Conservation (phyloP, 129 eudicot species). For the Helichrysum umbraculigerum region DNA sequence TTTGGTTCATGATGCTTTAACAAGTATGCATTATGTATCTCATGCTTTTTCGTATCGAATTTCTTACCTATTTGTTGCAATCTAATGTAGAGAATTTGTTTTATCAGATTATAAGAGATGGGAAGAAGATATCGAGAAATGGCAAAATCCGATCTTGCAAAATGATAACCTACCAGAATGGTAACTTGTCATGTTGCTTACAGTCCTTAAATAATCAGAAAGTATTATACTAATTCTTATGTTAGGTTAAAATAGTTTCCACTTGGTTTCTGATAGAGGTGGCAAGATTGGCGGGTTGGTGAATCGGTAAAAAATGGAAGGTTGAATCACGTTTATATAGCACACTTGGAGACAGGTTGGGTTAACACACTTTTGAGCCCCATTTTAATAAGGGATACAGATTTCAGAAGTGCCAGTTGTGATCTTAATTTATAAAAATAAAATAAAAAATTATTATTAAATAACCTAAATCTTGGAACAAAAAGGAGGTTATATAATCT, state of each 20-base stretch:
- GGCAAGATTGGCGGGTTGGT: not conserved
- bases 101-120: conserved; percentile 78
- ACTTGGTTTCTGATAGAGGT: not conserved
- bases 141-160: conserved; percentile 87
- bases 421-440: not conserved
- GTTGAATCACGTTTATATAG: not conserved
- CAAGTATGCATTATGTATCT: conserved; percentile 48
- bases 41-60: not conserved
- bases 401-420: not conserved
- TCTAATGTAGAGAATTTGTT: conserved; percentile 12
- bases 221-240: not conserved
- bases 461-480: not conserved
- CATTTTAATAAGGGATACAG: no score
- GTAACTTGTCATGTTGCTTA: conserved; percentile 39
- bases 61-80: not conserved
- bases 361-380: no score
- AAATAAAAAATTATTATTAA: not conserved
- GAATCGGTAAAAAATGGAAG: not conserved
- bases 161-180: conserved; percentile 88
- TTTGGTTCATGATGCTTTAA: conserved; percentile 87
- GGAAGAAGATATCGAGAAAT: conserved; percentile 94
- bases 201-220: not conserved
- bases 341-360: no score
- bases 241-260: not conserved
- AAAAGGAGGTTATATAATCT: not conserved